These are phyloP conservation scores for Boletus vermiculosoides DNA, from an alignment of 768 basidiomycete species.

Conservation along the genomic window DNA sequence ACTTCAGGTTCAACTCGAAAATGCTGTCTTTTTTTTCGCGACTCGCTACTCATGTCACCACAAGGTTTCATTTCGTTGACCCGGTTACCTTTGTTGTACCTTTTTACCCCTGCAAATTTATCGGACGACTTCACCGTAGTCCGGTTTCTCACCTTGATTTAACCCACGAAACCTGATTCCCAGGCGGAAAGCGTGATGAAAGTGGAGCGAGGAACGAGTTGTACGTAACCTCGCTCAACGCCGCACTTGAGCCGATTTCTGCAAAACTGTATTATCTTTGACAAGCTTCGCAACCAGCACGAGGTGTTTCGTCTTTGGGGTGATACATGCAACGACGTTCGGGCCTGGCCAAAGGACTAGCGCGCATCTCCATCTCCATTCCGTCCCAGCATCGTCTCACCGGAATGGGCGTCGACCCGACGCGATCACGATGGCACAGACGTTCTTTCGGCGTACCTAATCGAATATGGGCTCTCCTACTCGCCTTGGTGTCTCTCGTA, in stretches of 20 bases:
- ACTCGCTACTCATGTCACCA: too few species aligned
- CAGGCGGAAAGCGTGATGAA: too few species aligned
- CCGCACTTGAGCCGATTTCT: constrained; percentile 4
- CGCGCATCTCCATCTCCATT: constrained; percentile 46
- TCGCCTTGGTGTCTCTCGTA: constrained; percentile 54
- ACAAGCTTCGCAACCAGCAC: constrained; percentile 2
- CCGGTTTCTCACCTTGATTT: too few species aligned
- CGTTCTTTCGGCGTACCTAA: constrained; percentile 63
- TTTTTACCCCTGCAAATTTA: not conserved
- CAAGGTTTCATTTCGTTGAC: too few species aligned
- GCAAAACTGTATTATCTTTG: constrained; percentile 3
- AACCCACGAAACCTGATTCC: not conserved
- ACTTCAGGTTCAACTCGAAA: too few species aligned
- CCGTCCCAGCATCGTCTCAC: constrained; percentile 39
- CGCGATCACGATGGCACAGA: constrained; percentile 51
- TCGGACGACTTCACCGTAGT: too few species aligned
- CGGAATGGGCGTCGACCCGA: constrained; percentile 47
- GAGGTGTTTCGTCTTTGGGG: not conserved
- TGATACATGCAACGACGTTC: constrained; percentile 63
- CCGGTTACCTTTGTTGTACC: too few species aligned
- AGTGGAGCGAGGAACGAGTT: not conserved
- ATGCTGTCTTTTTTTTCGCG: too few species aligned
- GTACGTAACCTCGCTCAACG: not conserved
- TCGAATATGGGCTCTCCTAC: constrained; percentile 65
- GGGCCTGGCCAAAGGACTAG: constrained; percentile 45